These are phyloP conservation scores for Paratinospora sagittata DNA, from an alignment of 164 flowering plant species.

Conservation along the genomic window DNA sequence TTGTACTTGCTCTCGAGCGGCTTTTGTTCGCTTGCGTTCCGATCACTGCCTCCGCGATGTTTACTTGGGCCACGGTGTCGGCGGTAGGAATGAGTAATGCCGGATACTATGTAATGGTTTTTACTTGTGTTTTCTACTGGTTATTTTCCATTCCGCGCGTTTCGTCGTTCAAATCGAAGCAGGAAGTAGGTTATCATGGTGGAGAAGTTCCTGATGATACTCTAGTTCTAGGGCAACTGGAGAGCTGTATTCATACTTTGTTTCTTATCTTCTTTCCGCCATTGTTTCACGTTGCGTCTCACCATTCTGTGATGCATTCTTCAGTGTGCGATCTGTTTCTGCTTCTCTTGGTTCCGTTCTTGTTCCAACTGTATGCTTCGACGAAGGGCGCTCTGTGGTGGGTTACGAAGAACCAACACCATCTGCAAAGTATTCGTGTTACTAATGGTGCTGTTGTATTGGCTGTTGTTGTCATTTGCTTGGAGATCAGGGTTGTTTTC, in stretches of 20 bases:
- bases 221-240: constrained; percentile 61
- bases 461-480: constrained; percentile 64
- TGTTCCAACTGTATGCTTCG: constrained; percentile 80
- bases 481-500: constrained; percentile 91
- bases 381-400: constrained; percentile 88
- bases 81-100: constrained; percentile 78
- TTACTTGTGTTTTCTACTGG: constrained; percentile 70
- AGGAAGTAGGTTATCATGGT: constrained; percentile 46
- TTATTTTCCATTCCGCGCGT: constrained; percentile 74
- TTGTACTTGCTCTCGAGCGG: constrained; percentile 77
- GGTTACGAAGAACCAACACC: constrained; percentile 53
- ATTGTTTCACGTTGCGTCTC: constrained; percentile 68
- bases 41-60: constrained; percentile 48
- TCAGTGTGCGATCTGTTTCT: constrained; percentile 64
- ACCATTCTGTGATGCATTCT: constrained; percentile 44
- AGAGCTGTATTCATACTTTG: constrained; percentile 76
- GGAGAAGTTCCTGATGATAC: constrained; percentile 67
- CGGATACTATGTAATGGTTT: constrained; percentile 64
- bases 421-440: constrained; percentile 61
- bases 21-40: constrained; percentile 83
- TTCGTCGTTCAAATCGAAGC: constrained; percentile 66
- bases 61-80: constrained; percentile 81
- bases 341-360: constrained; percentile 81
- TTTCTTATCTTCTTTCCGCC: constrained; percentile 62
- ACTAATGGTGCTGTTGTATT: constrained; percentile 81